A percentile compares a stretch with the other conserved stretches of the same genome.
Conservation (phyloP, 805 yeast genomes). For the Metschnikowia lunata region DNA sequence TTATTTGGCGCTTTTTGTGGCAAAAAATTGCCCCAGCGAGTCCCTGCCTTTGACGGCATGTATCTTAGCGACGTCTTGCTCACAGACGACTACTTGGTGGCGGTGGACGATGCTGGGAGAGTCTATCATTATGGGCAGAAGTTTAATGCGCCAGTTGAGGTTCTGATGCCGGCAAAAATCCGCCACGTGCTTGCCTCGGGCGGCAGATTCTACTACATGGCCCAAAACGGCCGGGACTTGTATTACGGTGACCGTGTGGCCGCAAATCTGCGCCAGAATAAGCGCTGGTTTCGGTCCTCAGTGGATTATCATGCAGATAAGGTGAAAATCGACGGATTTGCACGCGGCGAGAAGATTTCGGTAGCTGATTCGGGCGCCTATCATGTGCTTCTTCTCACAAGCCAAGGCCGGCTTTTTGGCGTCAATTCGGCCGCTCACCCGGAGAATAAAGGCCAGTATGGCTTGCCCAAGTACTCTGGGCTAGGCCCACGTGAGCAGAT, state of each 20-base stretch:
- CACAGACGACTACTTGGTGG: constrained; percentile 45
- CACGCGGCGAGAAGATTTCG: constrained; percentile 34
- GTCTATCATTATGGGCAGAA: constrained; percentile 64
- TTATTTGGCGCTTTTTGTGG: constrained; percentile 30
- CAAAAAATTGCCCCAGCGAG: constrained; percentile 52
- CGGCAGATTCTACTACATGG: constrained; percentile 43
- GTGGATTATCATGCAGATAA: constrained; percentile 1
- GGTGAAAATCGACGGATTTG: constrained; percentile 3
- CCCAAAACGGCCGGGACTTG: constrained; percentile 42
- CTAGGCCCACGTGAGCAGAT: constrained; percentile 49
- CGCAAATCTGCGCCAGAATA: background rate
- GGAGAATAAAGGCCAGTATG: constrained; percentile 72
- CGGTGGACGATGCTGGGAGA: constrained; percentile 66
- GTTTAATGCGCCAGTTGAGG: constrained; percentile 17
- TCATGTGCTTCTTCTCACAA: constrained; percentile 64
- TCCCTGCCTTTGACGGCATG: constrained; percentile 60
- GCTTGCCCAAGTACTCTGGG: constrained; percentile 69
- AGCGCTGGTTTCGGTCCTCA: constrained; percentile 7
- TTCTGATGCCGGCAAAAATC: constrained; percentile 28
- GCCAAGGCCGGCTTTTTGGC: constrained; percentile 57
- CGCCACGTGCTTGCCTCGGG: constrained; percentile 43
- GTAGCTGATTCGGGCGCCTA: constrained; percentile 57
- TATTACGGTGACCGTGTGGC: constrained; percentile 27
- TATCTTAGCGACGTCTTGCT: constrained; percentile 54
- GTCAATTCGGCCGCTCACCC: constrained; percentile 44